Base-by-base conservation (phyloP, 129 eudicot genomes). In the Tanacetum coccineum region DNA sequence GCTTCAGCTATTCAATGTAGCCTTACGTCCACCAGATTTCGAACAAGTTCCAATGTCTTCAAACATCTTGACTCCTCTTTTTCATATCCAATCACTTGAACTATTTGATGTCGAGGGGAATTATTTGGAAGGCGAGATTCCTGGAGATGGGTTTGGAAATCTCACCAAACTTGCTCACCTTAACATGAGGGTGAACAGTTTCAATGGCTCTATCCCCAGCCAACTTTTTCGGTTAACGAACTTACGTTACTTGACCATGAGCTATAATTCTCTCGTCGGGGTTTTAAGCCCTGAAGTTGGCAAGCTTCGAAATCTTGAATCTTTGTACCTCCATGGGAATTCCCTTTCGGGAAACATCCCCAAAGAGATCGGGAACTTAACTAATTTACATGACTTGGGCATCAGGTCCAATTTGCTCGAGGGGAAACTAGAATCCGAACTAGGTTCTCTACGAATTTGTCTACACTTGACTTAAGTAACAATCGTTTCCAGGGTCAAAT, bases 91-190 rank as follows among this genome's bases (percentile, higher is more conserved):
- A 25, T 63, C 80, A 13, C 36, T 80, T 11, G 62, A 22, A 64
- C 13, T 59, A 9, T 78, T 83, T 18, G 88, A 83, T 18, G 30
- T 83, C 11, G 73, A 80, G 13, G 7, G 0, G 1, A 79, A 77
- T 49, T 1, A 0, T 1, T 54, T 80, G 1, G 26, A 3, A 32
- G 85, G 80, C 0, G 28, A 46, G 15, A 77, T 79, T 14, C 51
- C 71, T 0, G 46, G 71, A 2, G 28, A 48, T 2, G 84, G 84
- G 42, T 68, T 83, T 70, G 68, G 72, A 0, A 79, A 79, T 59
- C 71, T 83, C 25, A 76, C 71, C 22, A 63, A 79, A n/a, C 76
- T 83, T 6, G 49, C 64, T 17, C 55, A 72, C 20, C 87, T 83
- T 19, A 80, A 83, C 47, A 50, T 79, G 81, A 1, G 3, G 22